Evolutionary conservation across 306 rosid genomes (phyloP), one percentile per base, ranked within the genome.

Genomic region (Begonia masoniana): DNA sequence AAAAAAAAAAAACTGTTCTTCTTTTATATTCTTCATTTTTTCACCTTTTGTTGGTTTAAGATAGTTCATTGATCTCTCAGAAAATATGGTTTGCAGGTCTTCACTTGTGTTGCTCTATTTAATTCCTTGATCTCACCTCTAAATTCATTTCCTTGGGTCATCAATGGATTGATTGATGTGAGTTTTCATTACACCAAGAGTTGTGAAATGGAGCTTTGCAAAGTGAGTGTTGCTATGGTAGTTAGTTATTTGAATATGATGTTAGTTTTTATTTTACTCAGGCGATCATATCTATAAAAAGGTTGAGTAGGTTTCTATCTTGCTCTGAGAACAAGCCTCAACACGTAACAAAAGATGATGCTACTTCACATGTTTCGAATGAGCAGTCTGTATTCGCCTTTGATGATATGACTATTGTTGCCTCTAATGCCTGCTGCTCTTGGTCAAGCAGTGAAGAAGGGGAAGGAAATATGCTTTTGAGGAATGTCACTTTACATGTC

Each of bases 111-210:
- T 71, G 97, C 97, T n/a, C 79, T 89, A 69, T 89, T 89, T 62
- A 89, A 85, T 63, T 77, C 85, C 43, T 56, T 89, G 70, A 89
- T 89, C 55, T 89, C 97, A 47, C 95, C 97, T 36, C 80, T 89
- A 43, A 89, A 89, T 72, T 89, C 97, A 48, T 85, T 89, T 69
- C 95, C 97, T 13, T 89, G 97, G 97, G 95, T 89, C 75, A 89
- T 89, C 48, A 89, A 89, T 62, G 97, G 97, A 65, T 62, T 89
- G 74, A 89, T 89, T 71, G 97, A 89, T 68, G 97, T 89, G 77
- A 82, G 94, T 74, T 61, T 60, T 53, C 21, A 19, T 41, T 47
- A 31, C 39, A 47, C 19, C 60, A 50, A 47, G 43, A 41, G 15
- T 58, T 70, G 46, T 55, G 12, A 58, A 57, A 39, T 55, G 42